phyloP scores from a whole-genome alignment of 345 rosid species.

The Leavenworthia alabamica region DNA sequence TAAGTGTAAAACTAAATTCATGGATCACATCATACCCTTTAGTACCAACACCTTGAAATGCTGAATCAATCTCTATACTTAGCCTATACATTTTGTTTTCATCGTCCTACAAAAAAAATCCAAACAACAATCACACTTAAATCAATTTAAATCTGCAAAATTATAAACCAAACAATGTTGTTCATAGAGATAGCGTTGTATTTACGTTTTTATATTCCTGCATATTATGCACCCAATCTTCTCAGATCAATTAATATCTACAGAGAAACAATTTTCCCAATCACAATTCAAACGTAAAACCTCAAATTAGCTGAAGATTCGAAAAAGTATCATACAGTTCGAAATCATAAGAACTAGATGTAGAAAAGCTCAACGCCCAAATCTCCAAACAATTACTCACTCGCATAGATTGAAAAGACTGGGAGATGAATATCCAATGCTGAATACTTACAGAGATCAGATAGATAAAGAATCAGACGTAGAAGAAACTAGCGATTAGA shows the following conservation, averaged over 20 bases:
- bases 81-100: slow-evolving; percentile 41
- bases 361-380: neutral
- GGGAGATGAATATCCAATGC: neutral
- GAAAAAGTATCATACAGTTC: neutral
- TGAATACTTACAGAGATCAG: slow-evolving; percentile 15
- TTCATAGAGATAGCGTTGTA: neutral
- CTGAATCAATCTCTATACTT: slow-evolving; percentile 43
- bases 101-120: neutral
- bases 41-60: slow-evolving; percentile 51
- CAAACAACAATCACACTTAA: neutral
- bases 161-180: neutral
- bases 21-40: slow-evolving; percentile 42
- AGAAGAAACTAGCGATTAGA: neutral
- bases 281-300: neutral
- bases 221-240: neutral
- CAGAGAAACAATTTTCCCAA: neutral
- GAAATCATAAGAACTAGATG: neutral
- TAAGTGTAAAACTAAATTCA: neutral
- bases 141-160: slow-evolving; percentile 8
- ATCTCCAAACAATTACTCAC: neutral
- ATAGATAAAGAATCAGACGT: neutral
- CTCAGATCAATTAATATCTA: neutral
- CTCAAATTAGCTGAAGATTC: neutral
- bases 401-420: neutral
- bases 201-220: neutral